Evolutionary conservation across 2,329 filamentous ascomycete species (phyloP), one percentile per base, ranked within the genome.

Genomic region (Didymella glomerata): DNA sequence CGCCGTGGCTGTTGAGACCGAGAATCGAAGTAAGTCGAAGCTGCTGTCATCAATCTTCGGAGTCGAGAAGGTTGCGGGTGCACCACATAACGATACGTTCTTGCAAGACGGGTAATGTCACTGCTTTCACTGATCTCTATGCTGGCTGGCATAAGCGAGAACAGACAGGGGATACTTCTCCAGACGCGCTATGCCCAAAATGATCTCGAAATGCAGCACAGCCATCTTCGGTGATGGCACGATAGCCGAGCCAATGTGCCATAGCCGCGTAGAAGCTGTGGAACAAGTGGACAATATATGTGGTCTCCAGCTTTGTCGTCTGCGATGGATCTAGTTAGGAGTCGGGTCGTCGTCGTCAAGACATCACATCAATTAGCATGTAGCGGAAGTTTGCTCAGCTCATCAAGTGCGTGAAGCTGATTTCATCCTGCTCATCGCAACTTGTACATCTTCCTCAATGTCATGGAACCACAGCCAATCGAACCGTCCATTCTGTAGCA

Each of bases 391-490:
- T 24, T 7, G 10, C 20, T 42, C 18, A 20, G 16, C 40, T 27
- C 11, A 18, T 44, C 24, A 44, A 11, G 41, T 42, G 5, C 10
- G 11, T 25, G 3, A 2, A 2, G 13, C 20, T 14, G 6, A n/a
- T 16, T 22, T 7, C 22, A 47, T 36, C 13, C 20, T 53, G 9
- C 13, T 27, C 7, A 53, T 11, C n/a, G 53, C 53, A 7, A 7
- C 28, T 2, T 49, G 25, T 7, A 56, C 38, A 16, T 56, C 46
- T 28, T 18, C 24, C 14, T 46, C 38, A 14, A 56, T 30, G n/a
- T 56, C 40, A 44, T 56, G 53, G 24, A 56, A 56, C 53, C 46
- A 56, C 22, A 56, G 16, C 53, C 53, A 56, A 16, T 56, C 22
- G 13, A 56, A 56, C 2, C 53, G 38, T 13, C 46, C 46, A 3